Percentiles rank a stretch among this genome's conserved stretches.
Evolutionary conservation across 371 early-diverging fungal species (phyloP).

Genomic region (Apophysomyces sp.): DNA sequence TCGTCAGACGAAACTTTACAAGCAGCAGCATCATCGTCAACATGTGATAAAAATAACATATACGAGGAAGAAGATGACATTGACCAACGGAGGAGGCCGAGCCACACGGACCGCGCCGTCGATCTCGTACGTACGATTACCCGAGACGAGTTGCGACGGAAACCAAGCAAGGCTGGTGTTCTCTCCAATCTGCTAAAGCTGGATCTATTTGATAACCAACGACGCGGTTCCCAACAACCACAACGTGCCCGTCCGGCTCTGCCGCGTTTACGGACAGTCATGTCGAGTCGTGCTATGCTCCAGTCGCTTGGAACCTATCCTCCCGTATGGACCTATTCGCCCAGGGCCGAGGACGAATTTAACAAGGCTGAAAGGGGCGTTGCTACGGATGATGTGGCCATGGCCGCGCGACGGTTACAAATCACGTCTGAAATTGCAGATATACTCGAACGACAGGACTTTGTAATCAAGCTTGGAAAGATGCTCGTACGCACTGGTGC

Average conservation of each 20-base stretch:
- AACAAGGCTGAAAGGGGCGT: slow-evolving; percentile 27
- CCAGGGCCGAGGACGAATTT: slow-evolving; percentile 22
- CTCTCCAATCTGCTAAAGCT: slow-evolving; percentile 49
- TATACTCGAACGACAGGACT: slow-evolving; percentile 67
- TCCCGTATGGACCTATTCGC: slow-evolving; percentile 7
- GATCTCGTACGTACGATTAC: slow-evolving; percentile 29
- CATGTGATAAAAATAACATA: neutral
- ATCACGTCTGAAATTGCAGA: slow-evolving; percentile 44
- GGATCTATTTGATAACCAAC: slow-evolving; percentile 19
- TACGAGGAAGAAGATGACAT: neutral
- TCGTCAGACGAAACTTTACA: neutral
- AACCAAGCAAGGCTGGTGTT: slow-evolving; percentile 44
- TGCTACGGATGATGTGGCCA: slow-evolving; percentile 9
- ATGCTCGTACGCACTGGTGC: slow-evolving; percentile 72
- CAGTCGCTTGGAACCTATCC: slow-evolving; percentile 19
- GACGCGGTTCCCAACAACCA: neutral
- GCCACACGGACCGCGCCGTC: slow-evolving; percentile 24
- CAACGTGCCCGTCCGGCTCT: slow-evolving; percentile 4
- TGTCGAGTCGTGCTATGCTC: slow-evolving; percentile 19
- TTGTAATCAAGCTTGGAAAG: slow-evolving; percentile 67
- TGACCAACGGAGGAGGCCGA: no score
- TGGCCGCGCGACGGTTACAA: slow-evolving; percentile 22
- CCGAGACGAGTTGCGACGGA: slow-evolving; percentile 1
- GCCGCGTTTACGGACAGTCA: slow-evolving; percentile 14
- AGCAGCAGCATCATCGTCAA: neutral